phyloP scores from a whole-genome alignment of 2,329 filamentous ascomycete species.

The Botryotinia globosa region DNA sequence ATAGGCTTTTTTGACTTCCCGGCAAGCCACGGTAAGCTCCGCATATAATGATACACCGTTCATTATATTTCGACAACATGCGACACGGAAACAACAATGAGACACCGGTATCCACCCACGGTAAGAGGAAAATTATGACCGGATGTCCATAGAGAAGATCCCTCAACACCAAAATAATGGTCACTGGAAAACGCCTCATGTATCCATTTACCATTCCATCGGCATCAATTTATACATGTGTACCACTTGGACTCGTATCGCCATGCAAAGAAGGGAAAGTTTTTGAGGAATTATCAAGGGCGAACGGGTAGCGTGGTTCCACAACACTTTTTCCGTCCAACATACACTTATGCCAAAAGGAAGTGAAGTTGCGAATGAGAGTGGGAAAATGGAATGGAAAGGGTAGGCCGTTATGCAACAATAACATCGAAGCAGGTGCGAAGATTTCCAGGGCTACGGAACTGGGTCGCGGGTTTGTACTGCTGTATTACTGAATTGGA shows the following conservation, averaged over 20 bases:
- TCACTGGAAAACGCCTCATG: background rate
- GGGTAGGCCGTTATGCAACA: slow-evolving; percentile 11
- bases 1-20: background rate
- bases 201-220: slow-evolving; percentile 13
- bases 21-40: slow-evolving; percentile 6
- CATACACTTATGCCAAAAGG: slow-evolving; percentile 3
- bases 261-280: slow-evolving; percentile 1
- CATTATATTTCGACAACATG: slow-evolving; percentile 11
- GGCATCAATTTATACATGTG: slow-evolving; percentile 9
- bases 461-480: slow-evolving; percentile 13
- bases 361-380: slow-evolving; percentile 2
- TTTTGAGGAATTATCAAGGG: background rate
- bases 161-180: background rate
- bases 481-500: slow-evolving; percentile 7
- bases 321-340: background rate
- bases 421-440: background rate
- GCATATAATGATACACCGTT: background rate
- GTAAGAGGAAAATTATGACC: background rate
- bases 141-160: background rate
- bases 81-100: slow-evolving; percentile 12
- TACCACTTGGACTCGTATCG: slow-evolving; percentile 12
- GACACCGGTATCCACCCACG: slow-evolving; percentile 1
- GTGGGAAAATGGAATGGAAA: background rate
- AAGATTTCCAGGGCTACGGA: slow-evolving; percentile 18
- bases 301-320: background rate